Evolutionary conservation across 441 rosid species (phyloP).

Genomic region (Pelargonium fulgidum): DNA sequence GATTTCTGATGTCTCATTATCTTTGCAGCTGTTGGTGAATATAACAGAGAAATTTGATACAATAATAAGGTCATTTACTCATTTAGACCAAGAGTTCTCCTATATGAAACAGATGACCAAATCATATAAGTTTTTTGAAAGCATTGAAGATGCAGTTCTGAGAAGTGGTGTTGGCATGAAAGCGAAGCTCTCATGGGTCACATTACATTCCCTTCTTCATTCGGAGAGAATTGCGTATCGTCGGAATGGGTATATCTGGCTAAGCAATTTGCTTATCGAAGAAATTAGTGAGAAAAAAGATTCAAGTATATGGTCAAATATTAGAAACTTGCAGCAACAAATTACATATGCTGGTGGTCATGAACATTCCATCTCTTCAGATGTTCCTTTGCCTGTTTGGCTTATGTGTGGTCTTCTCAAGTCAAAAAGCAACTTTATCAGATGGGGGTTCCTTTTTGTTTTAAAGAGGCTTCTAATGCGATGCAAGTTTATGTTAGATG

Average conservation of each 20-base stretch:
- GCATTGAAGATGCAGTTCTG: slow-evolving; percentile 33
- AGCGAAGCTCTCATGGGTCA: slow-evolving; percentile 75
- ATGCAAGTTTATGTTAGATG: slow-evolving; percentile 86
- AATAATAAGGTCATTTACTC: slow-evolving; percentile 76
- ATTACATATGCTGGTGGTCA: slow-evolving; percentile 60
- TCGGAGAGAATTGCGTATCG: slow-evolving; percentile 72
- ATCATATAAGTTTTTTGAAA: slow-evolving; percentile 59
- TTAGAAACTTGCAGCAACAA: slow-evolving; percentile 56
- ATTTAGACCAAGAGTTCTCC: slow-evolving; percentile 81
- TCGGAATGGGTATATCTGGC: slow-evolving; percentile 90
- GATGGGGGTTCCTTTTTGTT: slow-evolving; percentile 86
- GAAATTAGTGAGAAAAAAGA: slow-evolving; percentile 75
- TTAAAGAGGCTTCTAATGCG: slow-evolving; percentile 94
- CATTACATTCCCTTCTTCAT: slow-evolving; percentile 95
- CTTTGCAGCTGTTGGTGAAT: slow-evolving; percentile 76
- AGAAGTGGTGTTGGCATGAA: slow-evolving; percentile 44
- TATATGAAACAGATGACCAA: slow-evolving; percentile 69
- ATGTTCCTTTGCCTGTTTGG: slow-evolving; percentile 71
- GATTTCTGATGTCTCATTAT: slow-evolving; percentile 17
- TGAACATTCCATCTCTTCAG: slow-evolving; percentile 59
- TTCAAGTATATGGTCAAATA: slow-evolving; percentile 60
- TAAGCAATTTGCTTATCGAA: slow-evolving; percentile 82
- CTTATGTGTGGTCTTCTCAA: slow-evolving; percentile 89
- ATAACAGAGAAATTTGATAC: slow-evolving; percentile 74
- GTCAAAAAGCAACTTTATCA: slow-evolving; percentile 60